Base-by-base conservation (phyloP, 2,329 filamentous ascomycete species). In the Leptosphaerulina australis region DNA sequence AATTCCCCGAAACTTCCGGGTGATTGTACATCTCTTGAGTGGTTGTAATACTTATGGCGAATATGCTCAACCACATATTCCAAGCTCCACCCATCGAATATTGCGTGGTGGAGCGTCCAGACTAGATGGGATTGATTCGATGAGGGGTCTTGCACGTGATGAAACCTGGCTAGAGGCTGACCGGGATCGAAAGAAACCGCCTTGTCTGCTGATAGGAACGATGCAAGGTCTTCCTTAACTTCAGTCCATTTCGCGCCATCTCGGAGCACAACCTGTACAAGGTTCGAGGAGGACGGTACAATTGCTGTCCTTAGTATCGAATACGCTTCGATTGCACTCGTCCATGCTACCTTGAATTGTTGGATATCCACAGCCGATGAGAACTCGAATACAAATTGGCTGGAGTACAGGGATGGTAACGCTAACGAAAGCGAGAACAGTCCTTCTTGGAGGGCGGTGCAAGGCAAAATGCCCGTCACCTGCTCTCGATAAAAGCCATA, bases 391-490 rank as follows among this genome's bases (percentile, higher is more conserved):
- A 39, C 33, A 11, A 24, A 21, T 20, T 43, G 44, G n/a, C 17
- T 29, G 18, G 26, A 22, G 12, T 53, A 53, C 3, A 21, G 8
- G 10, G 14, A 29, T 4, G 50, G 26, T 5, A 15, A 6, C 14
- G 11, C 25, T 29, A 30, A 10, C 4, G 50, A 44, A 3, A 48
- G 31, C 11, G 39, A 33, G 11, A 83, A 78, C 2, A 83, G 71
- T 9, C 52, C 52, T 52, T 46, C 40, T 41, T 55, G 52, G 9
- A 55, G 30, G 4, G 38, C 21, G 18, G 52, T 44, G 41, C 52
- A 55, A 17, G 52, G 52, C 21, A 41, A 38, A 5, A 52, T 26
- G 34, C 35, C 36, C 21, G 33, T 31, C 15, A 52, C 50, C 4
- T 26, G 15, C 15, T 30, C n/a, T 22, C 11, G 22, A 28, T 20